Conservation (phyloP, 2,329 filamentous ascomycete species). For the Phyllosticta ampelicida region DNA sequence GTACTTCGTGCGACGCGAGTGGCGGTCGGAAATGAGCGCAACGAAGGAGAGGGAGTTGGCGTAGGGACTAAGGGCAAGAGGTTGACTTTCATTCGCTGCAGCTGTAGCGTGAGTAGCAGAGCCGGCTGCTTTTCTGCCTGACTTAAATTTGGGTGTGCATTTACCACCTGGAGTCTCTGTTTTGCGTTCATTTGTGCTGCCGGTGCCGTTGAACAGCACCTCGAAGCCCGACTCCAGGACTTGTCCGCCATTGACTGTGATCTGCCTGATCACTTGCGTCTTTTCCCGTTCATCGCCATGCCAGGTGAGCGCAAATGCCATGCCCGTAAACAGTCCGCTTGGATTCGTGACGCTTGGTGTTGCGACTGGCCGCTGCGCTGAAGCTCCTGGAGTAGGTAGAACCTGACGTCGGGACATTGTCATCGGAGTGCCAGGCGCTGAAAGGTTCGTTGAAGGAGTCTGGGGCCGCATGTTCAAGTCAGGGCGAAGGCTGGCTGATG, state of each 20-base stretch:
- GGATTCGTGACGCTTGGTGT: conserved; percentile 19
- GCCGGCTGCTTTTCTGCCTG: not conserved
- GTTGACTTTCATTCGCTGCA: conserved; percentile 9
- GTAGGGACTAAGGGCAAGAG: conserved; percentile 44
- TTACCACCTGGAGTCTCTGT: conserved; percentile 1
- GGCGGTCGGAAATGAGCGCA: conserved; percentile 73
- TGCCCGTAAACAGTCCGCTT: conserved; percentile 56
- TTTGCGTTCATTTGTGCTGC: conserved; percentile 15
- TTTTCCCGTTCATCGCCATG: conserved; percentile 43
- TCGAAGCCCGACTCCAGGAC: conserved; percentile 69
- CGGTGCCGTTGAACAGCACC: conserved; percentile 55
- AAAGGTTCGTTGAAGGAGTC: conserved; percentile 7
- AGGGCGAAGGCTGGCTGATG: not conserved
- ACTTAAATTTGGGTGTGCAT: conserved; percentile 1
- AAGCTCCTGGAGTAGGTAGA: conserved; percentile 9
- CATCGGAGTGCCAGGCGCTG: conserved; percentile 30
- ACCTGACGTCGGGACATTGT: conserved; percentile 35
- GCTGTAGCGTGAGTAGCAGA: not conserved
- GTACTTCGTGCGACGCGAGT: conserved; percentile 82
- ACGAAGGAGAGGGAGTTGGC: conserved; percentile 59
- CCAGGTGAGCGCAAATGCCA: conserved; percentile 82
- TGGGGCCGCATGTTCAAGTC: conserved; percentile 1
- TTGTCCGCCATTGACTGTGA: conserved; percentile 59
- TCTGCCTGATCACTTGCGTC: conserved; percentile 48
- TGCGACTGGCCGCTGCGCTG: conserved; percentile 19